phyloP scores from a whole-genome alignment of 768 basidiomycete species.

The Xerocomellus amylosporus region DNA sequence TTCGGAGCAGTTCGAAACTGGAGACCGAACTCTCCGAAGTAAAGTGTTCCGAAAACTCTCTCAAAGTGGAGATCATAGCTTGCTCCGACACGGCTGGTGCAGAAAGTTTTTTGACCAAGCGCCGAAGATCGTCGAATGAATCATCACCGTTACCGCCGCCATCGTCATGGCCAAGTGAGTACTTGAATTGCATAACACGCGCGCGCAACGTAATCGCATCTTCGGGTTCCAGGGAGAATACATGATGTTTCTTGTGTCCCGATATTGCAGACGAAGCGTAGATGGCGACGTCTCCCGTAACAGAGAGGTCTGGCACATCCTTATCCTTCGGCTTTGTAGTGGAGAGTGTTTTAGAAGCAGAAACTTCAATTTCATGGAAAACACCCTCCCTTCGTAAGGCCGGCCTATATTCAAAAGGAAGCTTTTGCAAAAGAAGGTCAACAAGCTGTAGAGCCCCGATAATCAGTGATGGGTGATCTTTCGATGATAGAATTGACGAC shows the following conservation, averaged over 20 bases:
- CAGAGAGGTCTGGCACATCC: slow-evolving; percentile 33
- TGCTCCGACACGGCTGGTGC: slow-evolving; percentile 56
- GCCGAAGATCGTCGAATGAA: slow-evolving; percentile 60
- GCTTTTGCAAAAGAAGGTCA: slow-evolving; percentile 82
- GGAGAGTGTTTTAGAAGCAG: slow-evolving; percentile 63
- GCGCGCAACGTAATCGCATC: slow-evolving; percentile 93
- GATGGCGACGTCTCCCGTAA: slow-evolving; percentile 36
- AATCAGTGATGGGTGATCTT: slow-evolving; percentile 84
- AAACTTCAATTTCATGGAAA: slow-evolving; percentile 84
- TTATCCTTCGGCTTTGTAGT: slow-evolving; percentile 51
- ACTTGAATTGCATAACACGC: slow-evolving; percentile 83
- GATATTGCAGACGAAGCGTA: slow-evolving; percentile 49
- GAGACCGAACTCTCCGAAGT: slow-evolving; percentile 77
- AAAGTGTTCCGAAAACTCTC: slow-evolving; percentile 80
- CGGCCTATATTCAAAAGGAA: slow-evolving; percentile 80
- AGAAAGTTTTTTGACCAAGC: slow-evolving; percentile 64
- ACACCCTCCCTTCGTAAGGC: slow-evolving; percentile 95
- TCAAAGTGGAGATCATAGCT: slow-evolving; percentile 57
- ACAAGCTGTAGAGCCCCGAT: slow-evolving; percentile 90
- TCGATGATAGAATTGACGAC: slow-evolving; percentile 88
- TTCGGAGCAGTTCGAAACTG: slow-evolving; percentile 93
- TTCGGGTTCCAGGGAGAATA: slow-evolving; percentile 73
- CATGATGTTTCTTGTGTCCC: slow-evolving; percentile 67
- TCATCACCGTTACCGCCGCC: slow-evolving; percentile 53
- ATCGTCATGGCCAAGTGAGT: slow-evolving; percentile 57